phyloP scores from a whole-genome alignment of 495 filamentous ascomycete species.

The Aspergillus nidulans region DNA sequence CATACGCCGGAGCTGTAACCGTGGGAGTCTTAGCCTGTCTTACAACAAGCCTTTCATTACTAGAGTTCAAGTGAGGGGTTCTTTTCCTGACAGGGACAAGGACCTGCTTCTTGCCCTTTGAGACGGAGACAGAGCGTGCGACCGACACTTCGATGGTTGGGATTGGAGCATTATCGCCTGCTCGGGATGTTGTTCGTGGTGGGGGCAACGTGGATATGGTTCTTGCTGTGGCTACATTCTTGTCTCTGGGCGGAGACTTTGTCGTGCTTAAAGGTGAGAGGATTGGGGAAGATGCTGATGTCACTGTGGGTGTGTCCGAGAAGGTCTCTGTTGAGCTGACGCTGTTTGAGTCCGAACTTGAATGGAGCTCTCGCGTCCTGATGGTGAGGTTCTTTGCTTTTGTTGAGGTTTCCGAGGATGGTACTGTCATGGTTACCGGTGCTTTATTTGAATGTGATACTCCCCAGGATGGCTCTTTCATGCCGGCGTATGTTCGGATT shows the following conservation, averaged over 20 bases:
- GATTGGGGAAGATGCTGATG: conserved; percentile 13
- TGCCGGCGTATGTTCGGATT: conserved; percentile 13
- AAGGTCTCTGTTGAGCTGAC: not conserved
- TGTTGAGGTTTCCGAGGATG: conserved; percentile 1
- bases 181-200: conserved; percentile 1
- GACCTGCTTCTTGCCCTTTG: conserved; percentile 31
- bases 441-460: not conserved
- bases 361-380: conserved; percentile 12
- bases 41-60: conserved; percentile 24
- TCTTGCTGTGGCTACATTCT: not conserved
- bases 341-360: conserved; percentile 4
- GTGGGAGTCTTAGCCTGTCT: conserved; percentile 22
- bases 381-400: conserved; percentile 8
- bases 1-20: conserved; percentile 27
- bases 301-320: not conserved
- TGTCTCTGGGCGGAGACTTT: conserved; percentile 17
- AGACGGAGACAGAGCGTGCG: conserved; percentile 40
- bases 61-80: conserved; percentile 19
- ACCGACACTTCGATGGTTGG: conserved; percentile 37
- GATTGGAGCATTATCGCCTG: conserved; percentile 5
- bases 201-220: conserved; percentile 5
- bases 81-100: conserved; percentile 33
- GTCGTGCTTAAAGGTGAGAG: conserved; percentile 6
- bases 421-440: not conserved
- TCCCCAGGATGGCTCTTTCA: conserved; percentile 2